Conservation (phyloP, 352 stramenopile genomes). For the Stramenopiles sp. region DNA sequence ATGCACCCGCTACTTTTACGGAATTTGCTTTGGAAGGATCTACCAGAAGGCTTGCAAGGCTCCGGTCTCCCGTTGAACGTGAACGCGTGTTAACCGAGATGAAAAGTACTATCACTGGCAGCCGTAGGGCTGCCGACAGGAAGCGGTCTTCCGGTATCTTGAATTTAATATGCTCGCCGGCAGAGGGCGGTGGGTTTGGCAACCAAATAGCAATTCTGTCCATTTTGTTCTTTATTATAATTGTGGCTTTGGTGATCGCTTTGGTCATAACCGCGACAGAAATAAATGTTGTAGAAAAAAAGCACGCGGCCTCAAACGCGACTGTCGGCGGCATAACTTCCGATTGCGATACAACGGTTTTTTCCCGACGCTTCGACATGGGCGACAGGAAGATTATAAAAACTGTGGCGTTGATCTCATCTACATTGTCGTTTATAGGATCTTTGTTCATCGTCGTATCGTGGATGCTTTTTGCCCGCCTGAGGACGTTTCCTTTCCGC, state of each 20-base stretch:
- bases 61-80: no score
- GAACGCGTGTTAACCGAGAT: no score
- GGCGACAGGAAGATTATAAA: neutral
- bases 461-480: neutral
- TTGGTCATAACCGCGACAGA: neutral
- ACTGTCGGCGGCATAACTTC: neutral
- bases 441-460: neutral
- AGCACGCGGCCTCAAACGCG: neutral
- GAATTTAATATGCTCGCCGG: neutral
- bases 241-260: neutral
- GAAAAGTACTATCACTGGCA: no score
- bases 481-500: neutral
- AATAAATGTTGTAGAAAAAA: neutral
- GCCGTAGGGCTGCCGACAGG: no score
- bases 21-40: no score
- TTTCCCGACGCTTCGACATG: neutral
- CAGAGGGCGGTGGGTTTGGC: neutral
- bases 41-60: no score
- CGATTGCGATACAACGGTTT: neutral
- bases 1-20: no score
- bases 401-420: neutral
- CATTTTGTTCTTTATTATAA: neutral
- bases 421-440: neutral
- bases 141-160: no score
- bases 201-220: neutral